Percentiles rank a stretch among this genome's conserved stretches.
phyloP scores from a whole-genome alignment of 2,329 filamentous ascomycete species.

The Blastomyces silverae region DNA sequence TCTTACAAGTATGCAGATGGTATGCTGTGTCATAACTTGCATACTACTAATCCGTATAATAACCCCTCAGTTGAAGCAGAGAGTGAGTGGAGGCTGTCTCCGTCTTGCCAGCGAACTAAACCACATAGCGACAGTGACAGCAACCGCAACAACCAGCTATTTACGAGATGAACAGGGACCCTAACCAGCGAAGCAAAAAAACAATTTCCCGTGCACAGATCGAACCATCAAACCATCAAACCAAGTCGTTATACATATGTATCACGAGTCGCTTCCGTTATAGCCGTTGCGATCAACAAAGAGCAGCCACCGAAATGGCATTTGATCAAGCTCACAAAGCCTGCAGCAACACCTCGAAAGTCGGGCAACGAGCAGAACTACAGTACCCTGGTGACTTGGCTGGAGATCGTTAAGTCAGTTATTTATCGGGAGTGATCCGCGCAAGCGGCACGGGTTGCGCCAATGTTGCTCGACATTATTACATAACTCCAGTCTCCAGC shows the following conservation, averaged over 20 bases:
- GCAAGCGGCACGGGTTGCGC: no score
- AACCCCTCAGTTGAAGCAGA: background rate
- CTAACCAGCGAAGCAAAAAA: no score
- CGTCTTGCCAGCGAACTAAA: background rate
- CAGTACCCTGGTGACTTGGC: no score
- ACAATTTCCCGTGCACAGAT: no score
- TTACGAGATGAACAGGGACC: no score
- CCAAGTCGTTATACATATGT: background rate
- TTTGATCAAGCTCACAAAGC: background rate
- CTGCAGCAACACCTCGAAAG: background rate
- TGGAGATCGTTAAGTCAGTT: no score
- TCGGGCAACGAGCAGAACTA: background rate
- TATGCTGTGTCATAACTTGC: background rate
- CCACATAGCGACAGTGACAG: background rate
- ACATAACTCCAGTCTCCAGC: no score
- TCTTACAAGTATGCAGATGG: constrained; percentile 7
- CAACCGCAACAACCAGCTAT: background rate
- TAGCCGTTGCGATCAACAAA: background rate
- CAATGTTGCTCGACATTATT: no score
- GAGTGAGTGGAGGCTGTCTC: background rate
- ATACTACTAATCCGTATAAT: no score
- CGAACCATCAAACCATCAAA: no score
- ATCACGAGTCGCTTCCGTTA: background rate
- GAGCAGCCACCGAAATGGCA: background rate
- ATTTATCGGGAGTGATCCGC: no score